A percentile compares a stretch with the other conserved stretches of the same genome.
Conservation (phyloP, 192 early-diverging fungal species). For the Umbelopsis isabellina region DNA sequence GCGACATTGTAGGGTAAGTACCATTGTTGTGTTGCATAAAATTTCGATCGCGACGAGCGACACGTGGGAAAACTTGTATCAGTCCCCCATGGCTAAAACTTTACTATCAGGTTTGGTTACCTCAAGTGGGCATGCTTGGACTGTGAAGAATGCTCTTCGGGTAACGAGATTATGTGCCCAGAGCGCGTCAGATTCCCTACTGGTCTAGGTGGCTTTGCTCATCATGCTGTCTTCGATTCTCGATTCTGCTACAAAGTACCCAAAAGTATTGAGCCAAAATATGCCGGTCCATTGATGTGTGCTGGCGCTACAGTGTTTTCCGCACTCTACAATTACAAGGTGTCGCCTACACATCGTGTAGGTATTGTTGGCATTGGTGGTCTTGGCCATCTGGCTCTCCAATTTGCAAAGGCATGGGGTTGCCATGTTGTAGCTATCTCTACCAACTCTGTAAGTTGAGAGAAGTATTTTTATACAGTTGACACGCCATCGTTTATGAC, state of each 20-base stretch:
- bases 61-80: background rate
- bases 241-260: constrained; percentile 71
- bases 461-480: background rate
- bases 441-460: constrained; percentile 21
- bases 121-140: constrained; percentile 52
- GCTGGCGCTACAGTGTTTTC: constrained; percentile 80
- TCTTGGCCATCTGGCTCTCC: constrained; percentile 72
- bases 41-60: background rate
- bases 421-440: constrained; percentile 58
- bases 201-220: constrained; percentile 68
- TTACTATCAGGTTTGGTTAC: constrained; percentile 56
- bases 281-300: constrained; percentile 79
- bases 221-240: constrained; percentile 41
- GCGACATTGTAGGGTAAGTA: constrained; percentile 62
- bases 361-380: constrained; percentile 83
- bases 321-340: constrained; percentile 64
- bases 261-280: constrained; percentile 48
- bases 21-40: background rate
- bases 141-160: constrained; percentile 54
- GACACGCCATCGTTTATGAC: background rate
- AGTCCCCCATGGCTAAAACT: constrained; percentile 23
- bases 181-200: constrained; percentile 58
- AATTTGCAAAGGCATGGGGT: constrained; percentile 56
- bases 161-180: constrained; percentile 58
- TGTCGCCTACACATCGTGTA: constrained; percentile 66